phyloP scores from a whole-genome alignment of 352 stramenopile species.

The Pythium brachiatum region DNA sequence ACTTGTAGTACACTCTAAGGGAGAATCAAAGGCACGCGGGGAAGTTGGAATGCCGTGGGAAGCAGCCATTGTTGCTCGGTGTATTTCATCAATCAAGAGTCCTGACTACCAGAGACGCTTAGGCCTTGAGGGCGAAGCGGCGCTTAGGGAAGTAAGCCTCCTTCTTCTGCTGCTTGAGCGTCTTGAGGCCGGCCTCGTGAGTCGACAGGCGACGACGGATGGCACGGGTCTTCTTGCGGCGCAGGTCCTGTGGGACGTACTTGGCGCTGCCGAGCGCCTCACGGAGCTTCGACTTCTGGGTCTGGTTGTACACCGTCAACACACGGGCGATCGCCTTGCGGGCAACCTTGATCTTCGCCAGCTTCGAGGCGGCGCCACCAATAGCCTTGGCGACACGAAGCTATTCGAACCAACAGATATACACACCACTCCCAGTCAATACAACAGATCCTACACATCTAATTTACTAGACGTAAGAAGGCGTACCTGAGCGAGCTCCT shows the following conservation, averaged over 20 bases:
- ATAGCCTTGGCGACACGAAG: conserved; percentile 99
- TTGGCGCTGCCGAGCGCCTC: conserved; percentile 94
- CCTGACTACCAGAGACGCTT: conserved; percentile 60
- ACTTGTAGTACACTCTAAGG: neutral
- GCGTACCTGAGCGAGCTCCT: conserved; percentile 91
- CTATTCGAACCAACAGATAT: conserved; percentile 33
- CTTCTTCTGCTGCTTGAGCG: conserved; percentile 95
- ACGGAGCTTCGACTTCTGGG: conserved; percentile 97
- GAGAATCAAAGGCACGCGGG: neutral
- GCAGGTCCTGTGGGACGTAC: conserved; percentile 97
- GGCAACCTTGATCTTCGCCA: conserved; percentile 99
- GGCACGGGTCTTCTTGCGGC: conserved; percentile 98
- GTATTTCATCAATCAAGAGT: conserved; percentile 58
- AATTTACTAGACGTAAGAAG: neutral
- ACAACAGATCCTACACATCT: neutral
- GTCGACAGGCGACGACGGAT: conserved; percentile 96
- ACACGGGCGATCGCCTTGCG: conserved; percentile 99
- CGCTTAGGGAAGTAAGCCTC: conserved; percentile 95
- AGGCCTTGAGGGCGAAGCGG: conserved; percentile 98
- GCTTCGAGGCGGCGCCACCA: conserved; percentile 97
- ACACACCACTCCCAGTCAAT: neutral
- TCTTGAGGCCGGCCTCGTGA: conserved; percentile 94
- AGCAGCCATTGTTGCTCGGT: conserved; percentile 33
- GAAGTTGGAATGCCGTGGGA: neutral
- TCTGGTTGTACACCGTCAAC: conserved; percentile 99